Evolutionary conservation across 2,329 filamentous ascomycete species (phyloP).

Genomic region (Microthyrium microscopicum): DNA sequence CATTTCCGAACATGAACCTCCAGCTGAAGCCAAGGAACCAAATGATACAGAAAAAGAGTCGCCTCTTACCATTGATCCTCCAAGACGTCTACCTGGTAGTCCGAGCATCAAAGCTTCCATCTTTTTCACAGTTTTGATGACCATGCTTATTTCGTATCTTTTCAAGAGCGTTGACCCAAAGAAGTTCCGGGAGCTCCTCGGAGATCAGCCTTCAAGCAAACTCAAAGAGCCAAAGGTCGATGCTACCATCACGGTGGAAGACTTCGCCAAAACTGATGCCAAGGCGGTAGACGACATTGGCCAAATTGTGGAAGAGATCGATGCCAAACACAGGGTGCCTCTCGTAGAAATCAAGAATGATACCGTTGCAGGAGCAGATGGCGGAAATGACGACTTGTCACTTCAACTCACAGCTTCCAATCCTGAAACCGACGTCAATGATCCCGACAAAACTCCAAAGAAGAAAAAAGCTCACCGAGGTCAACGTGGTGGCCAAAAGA

Average conservation of each 20-base stretch:
- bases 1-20: neutral
- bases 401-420: neutral
- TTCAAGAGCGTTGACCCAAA: too few species aligned
- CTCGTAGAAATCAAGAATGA: constrained; percentile 1
- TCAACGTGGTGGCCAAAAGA: constrained; percentile 29
- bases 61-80: too few species aligned
- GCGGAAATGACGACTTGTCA: neutral
- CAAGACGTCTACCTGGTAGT: too few species aligned
- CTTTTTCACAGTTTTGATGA: too few species aligned
- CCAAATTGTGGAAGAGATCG: too few species aligned
- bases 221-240: too few species aligned
- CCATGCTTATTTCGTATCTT: too few species aligned
- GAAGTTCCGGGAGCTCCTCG: too few species aligned
- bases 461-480: constrained; percentile 35
- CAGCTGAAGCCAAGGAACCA: too few species aligned
- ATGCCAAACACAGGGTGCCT: constrained; percentile 1
- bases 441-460: constrained; percentile 15
- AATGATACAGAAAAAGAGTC: too few species aligned
- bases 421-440: neutral
- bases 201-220: too few species aligned
- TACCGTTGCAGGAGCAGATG: neutral
- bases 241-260: neutral
- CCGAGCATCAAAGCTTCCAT: too few species aligned
- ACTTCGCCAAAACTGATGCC: neutral
- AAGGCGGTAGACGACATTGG: neutral